Evolutionary conservation across 2,329 filamentous ascomycete genomes (phyloP).

Genomic region (Aspergillus felis): DNA sequence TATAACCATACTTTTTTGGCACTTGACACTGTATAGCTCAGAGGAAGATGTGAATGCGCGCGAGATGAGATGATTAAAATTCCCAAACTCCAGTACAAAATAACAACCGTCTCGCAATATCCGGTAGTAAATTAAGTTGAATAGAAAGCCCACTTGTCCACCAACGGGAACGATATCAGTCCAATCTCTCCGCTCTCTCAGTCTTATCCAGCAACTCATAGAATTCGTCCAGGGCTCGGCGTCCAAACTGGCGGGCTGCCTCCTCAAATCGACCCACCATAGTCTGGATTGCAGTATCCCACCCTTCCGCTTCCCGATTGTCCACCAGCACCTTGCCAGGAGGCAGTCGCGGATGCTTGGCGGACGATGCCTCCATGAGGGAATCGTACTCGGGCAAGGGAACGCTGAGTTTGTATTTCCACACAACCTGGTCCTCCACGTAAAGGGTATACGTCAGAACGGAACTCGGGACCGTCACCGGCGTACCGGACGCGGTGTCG

Average conservation of each 20-base stretch:
- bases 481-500: conserved; percentile 9
- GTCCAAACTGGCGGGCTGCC: conserved; percentile 7
- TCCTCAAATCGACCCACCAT: conserved; percentile 19
- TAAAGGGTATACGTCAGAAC: conserved; percentile 76
- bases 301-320: conserved; percentile 14
- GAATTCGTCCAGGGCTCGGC: conserved; percentile 7
- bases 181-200: conserved; percentile 16
- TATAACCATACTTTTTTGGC: not conserved
- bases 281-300: conserved; percentile 18
- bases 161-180: conserved; percentile 1
- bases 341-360: conserved; percentile 17
- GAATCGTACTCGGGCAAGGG: conserved; percentile 22
- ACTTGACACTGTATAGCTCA: not conserved
- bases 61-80: not conserved
- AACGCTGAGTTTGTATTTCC: conserved; percentile 53
- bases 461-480: conserved; percentile 42
- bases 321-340: conserved; percentile 34
- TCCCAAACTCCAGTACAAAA: not conserved
- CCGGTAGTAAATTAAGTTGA: not conserved
- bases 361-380: conserved; percentile 1
- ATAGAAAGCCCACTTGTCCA: not conserved
- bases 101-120: not conserved
- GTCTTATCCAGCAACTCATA: conserved; percentile 15
- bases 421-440: conserved; percentile 73
- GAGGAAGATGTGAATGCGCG: not conserved